phyloP scores from a whole-genome alignment of 192 early-diverging fungal genomes.

The Backusella tuberculispora region DNA sequence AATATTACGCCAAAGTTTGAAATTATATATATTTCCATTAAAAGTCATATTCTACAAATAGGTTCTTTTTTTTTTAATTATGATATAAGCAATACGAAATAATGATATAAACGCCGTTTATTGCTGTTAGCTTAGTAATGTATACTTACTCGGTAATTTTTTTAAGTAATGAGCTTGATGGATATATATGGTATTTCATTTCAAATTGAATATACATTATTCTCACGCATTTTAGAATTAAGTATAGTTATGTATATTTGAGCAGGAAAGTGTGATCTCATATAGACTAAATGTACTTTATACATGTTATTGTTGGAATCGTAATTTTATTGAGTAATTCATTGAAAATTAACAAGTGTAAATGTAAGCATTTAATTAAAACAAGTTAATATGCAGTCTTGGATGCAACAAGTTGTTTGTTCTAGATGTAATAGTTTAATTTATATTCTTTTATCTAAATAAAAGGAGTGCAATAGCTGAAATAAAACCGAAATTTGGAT shows the following conservation, averaged over 20 bases:
- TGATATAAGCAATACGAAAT: constrained; percentile 10
- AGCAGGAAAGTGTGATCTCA: not conserved
- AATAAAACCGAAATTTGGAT: not conserved
- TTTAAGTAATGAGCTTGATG: not conserved
- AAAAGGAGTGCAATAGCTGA: not conserved
- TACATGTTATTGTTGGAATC: not conserved
- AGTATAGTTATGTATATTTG: not conserved
- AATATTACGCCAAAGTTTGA: not conserved
- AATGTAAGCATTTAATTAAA: not conserved
- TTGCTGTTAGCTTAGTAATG: not conserved
- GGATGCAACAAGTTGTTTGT: not conserved
- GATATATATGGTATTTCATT: not conserved
- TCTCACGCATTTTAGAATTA: not conserved
- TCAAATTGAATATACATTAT: not conserved
- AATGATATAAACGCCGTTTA: not conserved
- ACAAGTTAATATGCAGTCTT: constrained; percentile 13
- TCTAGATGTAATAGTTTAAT: constrained; percentile 5
- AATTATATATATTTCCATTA: not conserved
- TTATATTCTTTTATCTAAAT: not conserved
- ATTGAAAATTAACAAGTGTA: not conserved
- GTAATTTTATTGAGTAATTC: not conserved
- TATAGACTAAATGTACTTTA: not conserved
- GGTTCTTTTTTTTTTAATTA: not conserved
- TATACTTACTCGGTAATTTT: not conserved
- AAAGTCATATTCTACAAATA: not conserved